Base-by-base conservation (phyloP, 1,139 yeast genomes). In the Meyerozyma athensensis region DNA sequence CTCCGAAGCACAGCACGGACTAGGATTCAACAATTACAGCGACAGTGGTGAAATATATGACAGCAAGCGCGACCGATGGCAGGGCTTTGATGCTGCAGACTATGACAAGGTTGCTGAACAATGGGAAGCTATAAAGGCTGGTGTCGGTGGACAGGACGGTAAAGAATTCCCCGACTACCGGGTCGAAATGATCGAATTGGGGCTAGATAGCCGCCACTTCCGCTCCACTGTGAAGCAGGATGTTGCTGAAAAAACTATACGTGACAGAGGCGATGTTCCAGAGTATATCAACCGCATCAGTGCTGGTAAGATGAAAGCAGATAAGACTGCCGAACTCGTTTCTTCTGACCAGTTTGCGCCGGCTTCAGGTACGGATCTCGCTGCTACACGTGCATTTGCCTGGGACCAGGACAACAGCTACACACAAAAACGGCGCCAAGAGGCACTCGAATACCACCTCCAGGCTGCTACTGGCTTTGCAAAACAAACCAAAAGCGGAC, bases 51-150 rank as follows among this genome's bases (percentile, higher is more conserved):
- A 72, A 4, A 74, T 68, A 36, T 79, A 75, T 59, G 95, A 84
- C 47, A 72, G 79, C 13, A 82, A 82, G 46, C 62, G 94, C 40
- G 95, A 86, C 55, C 63, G 86, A 36, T 86, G 92, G 87, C 81
- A 77, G 51, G 94, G 94, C 0, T 81, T 75, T 51, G 81, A 81
- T 41, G 65, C 72, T 1, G 64, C 65, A 4, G 84, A 82, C 37
- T 84, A 84, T 66, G 68, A 67, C 34, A 56, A 60, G n/a, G 72
- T 74, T 17, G 55, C 79, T 6, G 59, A 61, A 30, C 61, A 64
- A 37, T 72, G 78, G 74, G 68, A 73, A 34, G 49, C 52, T 17
- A 58, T 61, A 26, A 65, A 73, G 35, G 54, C 44, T 21, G 43
- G 47, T 20, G 35, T 34, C 23, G 41, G 34, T 34, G 39, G 23